Base-by-base conservation (phyloP, 1,139 yeast species). In the Taphrina populina region DNA sequence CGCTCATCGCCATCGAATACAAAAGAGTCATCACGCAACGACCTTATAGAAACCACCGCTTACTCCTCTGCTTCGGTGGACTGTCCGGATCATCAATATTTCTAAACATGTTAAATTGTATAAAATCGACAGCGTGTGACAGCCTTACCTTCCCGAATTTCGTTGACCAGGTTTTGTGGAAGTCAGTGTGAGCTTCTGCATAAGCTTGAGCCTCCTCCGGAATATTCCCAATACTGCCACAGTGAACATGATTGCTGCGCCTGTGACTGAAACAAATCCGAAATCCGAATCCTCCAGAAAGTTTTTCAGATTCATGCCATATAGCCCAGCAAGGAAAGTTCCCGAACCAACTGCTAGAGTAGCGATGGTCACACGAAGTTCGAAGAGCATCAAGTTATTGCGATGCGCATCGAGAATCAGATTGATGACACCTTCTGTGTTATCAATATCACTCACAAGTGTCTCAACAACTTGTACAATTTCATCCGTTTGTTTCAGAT, bases 401-500 rank as follows among this genome's bases (percentile, higher is more conserved):
- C 99, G 81, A 67, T 90, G 92, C 1, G 98, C 88, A 69, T 94
- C 99, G 56, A 94, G 72, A 58, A 94, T 88, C 64, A 94, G 92
- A 68, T 94, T 94, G 59, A 88, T 94, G 65, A 94, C 88, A 67
- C 94, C 99, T 67, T 94, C 98, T 0, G 99, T 92, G 13, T 95
- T 88, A 61, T 83, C 80, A 63, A 94, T 92, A 69, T 92, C 95
- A 62, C 82, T 79, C 32, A 87, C 81, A 57, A 88, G 73, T 30
- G 90, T 83, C 47, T 88, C 95, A 0, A 95, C 84, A 58, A 88
- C 88, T 68, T 92, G 99, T 2, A 92, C 98, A 65, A 88, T 85
- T 70, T 94, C 98, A 66, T 94, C 98, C 68, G 95, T 86, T 65
- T 92, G 97, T 60, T 88, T 86, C 70, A 88, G 88, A 71, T 94